A percentile compares a stretch with the other conserved stretches of the same genome.
phyloP scores from a whole-genome alignment of 208 protist genomes.

The Trypanosoma brucei region DNA sequence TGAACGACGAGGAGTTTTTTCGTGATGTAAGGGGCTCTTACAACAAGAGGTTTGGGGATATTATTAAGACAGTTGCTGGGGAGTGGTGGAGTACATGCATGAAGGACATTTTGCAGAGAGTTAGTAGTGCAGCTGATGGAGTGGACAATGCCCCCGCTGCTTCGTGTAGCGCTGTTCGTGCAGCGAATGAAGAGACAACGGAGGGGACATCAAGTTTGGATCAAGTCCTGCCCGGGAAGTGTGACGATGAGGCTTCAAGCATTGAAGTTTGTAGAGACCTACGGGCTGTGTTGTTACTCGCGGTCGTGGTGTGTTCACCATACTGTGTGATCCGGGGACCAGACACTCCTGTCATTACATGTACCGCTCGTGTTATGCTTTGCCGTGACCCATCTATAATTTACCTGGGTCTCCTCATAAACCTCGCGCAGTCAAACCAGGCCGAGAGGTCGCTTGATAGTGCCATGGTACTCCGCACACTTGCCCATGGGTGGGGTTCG shows the following conservation, averaged over 20 bases:
- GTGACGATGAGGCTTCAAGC: background rate
- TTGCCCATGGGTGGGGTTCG: slow-evolving; percentile 71
- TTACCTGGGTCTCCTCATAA: slow-evolving; percentile 72
- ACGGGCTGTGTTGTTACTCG: slow-evolving; percentile 44
- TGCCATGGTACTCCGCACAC: slow-evolving; percentile 45
- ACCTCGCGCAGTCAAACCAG: slow-evolving; percentile 35
- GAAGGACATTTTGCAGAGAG: slow-evolving; percentile 29
- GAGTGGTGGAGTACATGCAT: slow-evolving; percentile 52
- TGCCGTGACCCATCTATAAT: slow-evolving; percentile 67
- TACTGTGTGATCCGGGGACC: slow-evolving; percentile 56
- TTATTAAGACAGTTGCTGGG: slow-evolving; percentile 42
- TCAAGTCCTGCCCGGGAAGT: too few species aligned
- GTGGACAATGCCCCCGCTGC: background rate
- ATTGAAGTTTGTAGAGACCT: slow-evolving; percentile 34
- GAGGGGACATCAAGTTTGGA: background rate
- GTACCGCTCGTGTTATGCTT: slow-evolving; percentile 58
- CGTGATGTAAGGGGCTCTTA: slow-evolving; percentile 47
- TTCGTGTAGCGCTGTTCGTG: background rate
- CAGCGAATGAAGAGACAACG: background rate
- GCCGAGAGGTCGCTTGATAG: slow-evolving; percentile 39
- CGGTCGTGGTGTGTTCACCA: slow-evolving; percentile 44
- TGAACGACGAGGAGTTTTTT: slow-evolving; percentile 63
- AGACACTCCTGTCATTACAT: slow-evolving; percentile 35
- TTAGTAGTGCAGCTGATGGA: slow-evolving; percentile 6
- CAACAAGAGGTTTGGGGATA: slow-evolving; percentile 36